phyloP scores from a whole-genome alignment of 306 rosid species.

The Ammopiptanthus mongolicus region DNA sequence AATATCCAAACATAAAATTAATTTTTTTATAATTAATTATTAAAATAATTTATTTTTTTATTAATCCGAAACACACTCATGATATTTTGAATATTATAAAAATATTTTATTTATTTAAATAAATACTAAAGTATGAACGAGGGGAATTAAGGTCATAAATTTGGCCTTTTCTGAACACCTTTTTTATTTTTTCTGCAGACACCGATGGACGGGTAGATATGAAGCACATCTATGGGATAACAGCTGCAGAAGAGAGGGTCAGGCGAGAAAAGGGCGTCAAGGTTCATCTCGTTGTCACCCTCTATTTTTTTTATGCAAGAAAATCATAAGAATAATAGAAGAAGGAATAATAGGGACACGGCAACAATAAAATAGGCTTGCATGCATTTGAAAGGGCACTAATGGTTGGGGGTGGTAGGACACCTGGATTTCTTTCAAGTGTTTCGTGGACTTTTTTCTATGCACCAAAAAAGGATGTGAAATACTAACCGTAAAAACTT shows the following conservation, averaged over 20 bases:
- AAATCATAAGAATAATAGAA: not conserved
- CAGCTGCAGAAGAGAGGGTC: conserved; percentile 99
- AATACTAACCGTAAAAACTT: not conserved
- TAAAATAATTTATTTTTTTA: no score
- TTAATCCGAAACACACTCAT: no score
- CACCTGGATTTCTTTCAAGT: conserved; percentile 33
- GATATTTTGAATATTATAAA: conserved; percentile 1
- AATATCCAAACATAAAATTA: no score
- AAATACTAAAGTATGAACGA: not conserved
- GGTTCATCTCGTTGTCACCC: conserved; percentile 34
- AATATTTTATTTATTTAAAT: not conserved
- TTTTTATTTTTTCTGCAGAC: conserved; percentile 31
- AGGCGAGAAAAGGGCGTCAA: conserved; percentile 99
- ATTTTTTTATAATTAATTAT: no score
- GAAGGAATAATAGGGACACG: not conserved
- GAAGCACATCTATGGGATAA: conserved; percentile 99
- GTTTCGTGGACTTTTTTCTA: conserved; percentile 24
- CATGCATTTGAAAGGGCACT: conserved; percentile 46
- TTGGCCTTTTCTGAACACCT: not conserved
- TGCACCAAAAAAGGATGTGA: no score
- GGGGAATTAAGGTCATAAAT: conserved; percentile 11
- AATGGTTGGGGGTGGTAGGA: conserved; percentile 27
- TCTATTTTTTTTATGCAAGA: not conserved
- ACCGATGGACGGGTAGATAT: conserved; percentile 99
- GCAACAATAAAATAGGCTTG: conserved; percentile 17